Conservation (phyloP, 768 basidiomycete species). For the Dacryopinax primogenitus region DNA sequence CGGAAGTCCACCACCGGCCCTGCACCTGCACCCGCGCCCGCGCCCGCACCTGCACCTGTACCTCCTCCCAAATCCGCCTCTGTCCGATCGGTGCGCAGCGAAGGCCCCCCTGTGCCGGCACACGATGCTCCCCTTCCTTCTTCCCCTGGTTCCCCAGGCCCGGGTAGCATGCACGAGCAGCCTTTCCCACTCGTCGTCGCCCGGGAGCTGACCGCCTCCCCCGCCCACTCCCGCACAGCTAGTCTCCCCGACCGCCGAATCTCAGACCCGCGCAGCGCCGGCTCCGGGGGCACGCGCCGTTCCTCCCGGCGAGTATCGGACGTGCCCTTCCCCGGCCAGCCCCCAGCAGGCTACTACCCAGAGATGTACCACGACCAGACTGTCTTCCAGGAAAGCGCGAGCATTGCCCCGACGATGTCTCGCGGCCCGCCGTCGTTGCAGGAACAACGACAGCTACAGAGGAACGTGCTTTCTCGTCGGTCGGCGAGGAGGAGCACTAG, state of each 20-base stretch:
- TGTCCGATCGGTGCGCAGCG: no score
- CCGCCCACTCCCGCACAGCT: background rate
- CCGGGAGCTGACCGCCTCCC: background rate
- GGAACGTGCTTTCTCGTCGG: background rate
- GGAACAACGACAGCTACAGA: background rate
- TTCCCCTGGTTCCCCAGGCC: no score
- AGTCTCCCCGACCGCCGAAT: background rate
- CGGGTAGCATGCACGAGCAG: no score
- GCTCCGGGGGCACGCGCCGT: background rate
- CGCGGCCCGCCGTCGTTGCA: background rate
- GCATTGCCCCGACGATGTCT: background rate
- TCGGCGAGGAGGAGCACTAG: background rate
- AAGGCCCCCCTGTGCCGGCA: no score
- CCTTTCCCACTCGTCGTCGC: no score
- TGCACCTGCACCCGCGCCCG: background rate
- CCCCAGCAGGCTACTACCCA: background rate
- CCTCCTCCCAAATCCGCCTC: no score
- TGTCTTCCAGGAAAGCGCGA: background rate
- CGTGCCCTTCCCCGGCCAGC: background rate
- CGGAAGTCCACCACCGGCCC: background rate
- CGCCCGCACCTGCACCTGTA: background rate
- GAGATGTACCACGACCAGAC: slow-evolving; percentile 8
- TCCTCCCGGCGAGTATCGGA: background rate
- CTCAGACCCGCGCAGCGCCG: slow-evolving; percentile 4
- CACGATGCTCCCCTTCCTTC: no score